These are phyloP conservation scores for Candida hungchunana DNA, from an alignment of 805 yeast genomes.

Conservation along the genomic window DNA sequence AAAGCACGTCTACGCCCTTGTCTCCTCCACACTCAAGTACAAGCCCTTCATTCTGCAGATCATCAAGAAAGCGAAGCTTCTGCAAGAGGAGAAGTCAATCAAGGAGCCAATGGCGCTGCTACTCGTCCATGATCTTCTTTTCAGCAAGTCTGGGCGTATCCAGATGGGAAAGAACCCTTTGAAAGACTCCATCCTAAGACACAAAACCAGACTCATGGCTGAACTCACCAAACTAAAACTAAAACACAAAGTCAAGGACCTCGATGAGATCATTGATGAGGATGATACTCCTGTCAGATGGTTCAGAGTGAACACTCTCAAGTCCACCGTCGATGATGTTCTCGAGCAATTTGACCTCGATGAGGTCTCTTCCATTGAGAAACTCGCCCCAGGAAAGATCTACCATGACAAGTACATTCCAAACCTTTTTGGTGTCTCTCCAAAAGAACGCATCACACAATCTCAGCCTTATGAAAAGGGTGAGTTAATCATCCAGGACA, in stretches of 20 bases:
- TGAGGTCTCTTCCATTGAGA: constrained; percentile 41
- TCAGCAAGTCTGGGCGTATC: constrained; percentile 73
- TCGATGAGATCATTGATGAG: constrained; percentile 49
- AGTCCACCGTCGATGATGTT: constrained; percentile 33
- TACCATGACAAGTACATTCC: constrained; percentile 74
- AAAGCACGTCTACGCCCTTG: constrained; percentile 81
- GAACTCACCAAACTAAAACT: constrained; percentile 77
- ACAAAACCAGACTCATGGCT: constrained; percentile 77
- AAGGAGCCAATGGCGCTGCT: constrained; percentile 54
- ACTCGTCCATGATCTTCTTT: constrained; percentile 75
- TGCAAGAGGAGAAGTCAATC: constrained; percentile 48
- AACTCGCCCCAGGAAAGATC: constrained; percentile 50
- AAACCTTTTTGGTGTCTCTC: constrained; percentile 76
- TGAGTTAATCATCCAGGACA: constrained; percentile 82
- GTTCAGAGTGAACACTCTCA: constrained; percentile 71
- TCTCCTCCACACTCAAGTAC: constrained; percentile 70
- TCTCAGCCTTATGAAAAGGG: constrained; percentile 73
- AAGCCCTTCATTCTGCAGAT: constrained; percentile 59
- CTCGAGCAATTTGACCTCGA: constrained; percentile 39
- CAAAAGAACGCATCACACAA: constrained; percentile 63
- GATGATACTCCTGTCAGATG: constrained; percentile 75
- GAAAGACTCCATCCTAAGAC: constrained; percentile 73
- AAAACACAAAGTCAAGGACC: constrained; percentile 57
- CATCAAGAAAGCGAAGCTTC: constrained; percentile 63
- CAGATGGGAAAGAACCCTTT: constrained; percentile 86